Evolutionary conservation across 2,329 filamentous ascomycete species (phyloP), one percentile per base, ranked within the genome.

Genomic region (Claviceps africana): DNA sequence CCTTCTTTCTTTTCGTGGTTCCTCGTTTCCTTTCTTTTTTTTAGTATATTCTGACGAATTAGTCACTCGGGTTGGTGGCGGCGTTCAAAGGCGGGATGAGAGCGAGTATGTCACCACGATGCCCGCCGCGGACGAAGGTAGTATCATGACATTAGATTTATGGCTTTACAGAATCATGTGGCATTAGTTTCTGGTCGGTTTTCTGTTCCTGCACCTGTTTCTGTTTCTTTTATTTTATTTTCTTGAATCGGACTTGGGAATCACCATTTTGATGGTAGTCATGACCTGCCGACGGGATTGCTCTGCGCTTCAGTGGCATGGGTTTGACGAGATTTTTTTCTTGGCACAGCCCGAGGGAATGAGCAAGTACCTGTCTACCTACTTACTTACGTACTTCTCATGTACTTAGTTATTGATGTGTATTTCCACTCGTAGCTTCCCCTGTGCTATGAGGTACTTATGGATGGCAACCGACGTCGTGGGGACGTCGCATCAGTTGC

Each of bases 61-160:
- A 28, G 42, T 49, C 21, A 40, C n/a, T 30, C 10, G 19, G 40
- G 45, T 42, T 48, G 40, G 35, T 39, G 39, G 22, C 15, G 52
- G 52, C 45, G 48, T 51, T 54, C 19, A 47, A 30, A 33, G 49
- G 46, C 17, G 48, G 48, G 37, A 48, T 48, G 37, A 53, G 42
- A 40, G 49, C 31, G 45, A 30, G 37, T 49, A 48, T 51, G 44
- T 47, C n/a, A 30, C 45, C 37, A 49, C 40, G 51, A 25, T 48
- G 46, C 46, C 48, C 45, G 40, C 35, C 28, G 40, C 25, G 39
- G 49, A 54, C 6, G 40, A 51, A 33, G 13, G 28, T 15, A 33
- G n/a, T 47, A 33, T 42, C 35, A 54, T 48, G 22, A 49, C 48
- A 30, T 46, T 46, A 51, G 46, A 54, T 51, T 48, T 54, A 54